phyloP scores from a whole-genome alignment of 2,329 filamentous ascomycete genomes.

The Aspergillus niger region DNA sequence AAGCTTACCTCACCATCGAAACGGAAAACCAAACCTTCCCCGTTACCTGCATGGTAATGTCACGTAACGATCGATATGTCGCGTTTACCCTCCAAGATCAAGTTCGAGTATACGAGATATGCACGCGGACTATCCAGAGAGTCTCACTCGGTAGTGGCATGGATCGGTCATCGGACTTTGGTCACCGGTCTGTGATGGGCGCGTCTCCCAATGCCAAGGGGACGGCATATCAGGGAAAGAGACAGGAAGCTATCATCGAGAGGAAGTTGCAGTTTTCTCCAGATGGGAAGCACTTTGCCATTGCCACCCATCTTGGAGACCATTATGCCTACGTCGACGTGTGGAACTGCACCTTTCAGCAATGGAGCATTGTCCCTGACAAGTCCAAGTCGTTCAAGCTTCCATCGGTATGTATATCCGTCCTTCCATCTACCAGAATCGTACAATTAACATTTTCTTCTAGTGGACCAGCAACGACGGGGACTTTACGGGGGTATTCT shows the following conservation, averaged over 20 bases:
- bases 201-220: neutral
- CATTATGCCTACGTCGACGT: slow-evolving; percentile 28
- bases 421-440: neutral
- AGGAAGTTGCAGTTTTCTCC: slow-evolving; percentile 38
- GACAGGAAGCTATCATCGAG: slow-evolving; percentile 30
- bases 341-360: slow-evolving; percentile 22
- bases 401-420: slow-evolving; percentile 18
- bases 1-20: slow-evolving; percentile 32
- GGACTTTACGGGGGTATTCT: slow-evolving; percentile 38
- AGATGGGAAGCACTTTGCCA: slow-evolving; percentile 34
- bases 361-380: slow-evolving; percentile 21
- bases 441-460: slow-evolving; percentile 9
- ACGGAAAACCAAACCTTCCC: slow-evolving; percentile 22
- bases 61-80: slow-evolving; percentile 25
- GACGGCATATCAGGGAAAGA: slow-evolving; percentile 5
- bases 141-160: slow-evolving; percentile 16
- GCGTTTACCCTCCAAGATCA: slow-evolving; percentile 26
- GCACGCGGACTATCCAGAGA: slow-evolving; percentile 15
- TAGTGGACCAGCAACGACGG: slow-evolving; percentile 38
- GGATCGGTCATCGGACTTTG: slow-evolving; percentile 10
- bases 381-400: slow-evolving; percentile 23
- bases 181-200: slow-evolving; percentile 7
- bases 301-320: slow-evolving; percentile 37
- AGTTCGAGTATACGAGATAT: slow-evolving; percentile 24
- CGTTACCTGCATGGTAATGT: slow-evolving; percentile 24